Evolutionary conservation across 2,329 filamentous ascomycete genomes (phyloP).

Genomic region (Ustulina deusta): DNA sequence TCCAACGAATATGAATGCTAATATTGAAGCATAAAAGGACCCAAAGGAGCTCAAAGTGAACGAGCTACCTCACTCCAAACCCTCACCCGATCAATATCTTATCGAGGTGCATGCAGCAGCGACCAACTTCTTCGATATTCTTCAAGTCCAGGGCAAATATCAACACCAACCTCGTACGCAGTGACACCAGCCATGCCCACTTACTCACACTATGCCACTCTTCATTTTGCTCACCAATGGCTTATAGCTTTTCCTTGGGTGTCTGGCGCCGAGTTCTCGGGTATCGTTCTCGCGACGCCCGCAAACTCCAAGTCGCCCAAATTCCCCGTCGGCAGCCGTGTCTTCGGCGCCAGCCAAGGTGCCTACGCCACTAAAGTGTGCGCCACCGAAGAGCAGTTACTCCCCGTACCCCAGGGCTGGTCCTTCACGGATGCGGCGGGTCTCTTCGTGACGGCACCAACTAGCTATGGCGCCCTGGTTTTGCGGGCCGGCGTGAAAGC

Average conservation of each 20-base stretch:
- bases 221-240: background rate
- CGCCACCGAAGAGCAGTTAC: conserved; percentile 73
- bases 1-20: background rate
- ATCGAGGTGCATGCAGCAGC: conserved; percentile 88
- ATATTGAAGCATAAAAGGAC: conserved; percentile 61
- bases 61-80: conserved; percentile 78
- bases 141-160: conserved; percentile 96
- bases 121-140: conserved; percentile 96
- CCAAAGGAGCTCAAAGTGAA: conserved; percentile 83
- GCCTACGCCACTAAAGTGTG: conserved; percentile 84
- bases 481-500: conserved; percentile 79
- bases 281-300: conserved; percentile 77
- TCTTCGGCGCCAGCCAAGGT: conserved; percentile 89
- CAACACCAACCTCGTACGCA: conserved; percentile 81
- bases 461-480: conserved; percentile 86
- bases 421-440: conserved; percentile 86
- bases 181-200: too few species aligned
- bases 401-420: conserved; percentile 84
- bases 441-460: conserved; percentile 91
- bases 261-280: conserved; percentile 87
- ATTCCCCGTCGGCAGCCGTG: conserved; percentile 82
- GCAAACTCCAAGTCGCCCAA: conserved; percentile 60
- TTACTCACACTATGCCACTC: too few species aligned
- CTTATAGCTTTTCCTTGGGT: conserved; percentile 81
- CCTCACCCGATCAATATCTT: conserved; percentile 80